A percentile compares a stretch with the other conserved stretches of the same genome.
phyloP scores from a whole-genome alignment of 805 yeast species.

The Myxozyma mucilagina region DNA sequence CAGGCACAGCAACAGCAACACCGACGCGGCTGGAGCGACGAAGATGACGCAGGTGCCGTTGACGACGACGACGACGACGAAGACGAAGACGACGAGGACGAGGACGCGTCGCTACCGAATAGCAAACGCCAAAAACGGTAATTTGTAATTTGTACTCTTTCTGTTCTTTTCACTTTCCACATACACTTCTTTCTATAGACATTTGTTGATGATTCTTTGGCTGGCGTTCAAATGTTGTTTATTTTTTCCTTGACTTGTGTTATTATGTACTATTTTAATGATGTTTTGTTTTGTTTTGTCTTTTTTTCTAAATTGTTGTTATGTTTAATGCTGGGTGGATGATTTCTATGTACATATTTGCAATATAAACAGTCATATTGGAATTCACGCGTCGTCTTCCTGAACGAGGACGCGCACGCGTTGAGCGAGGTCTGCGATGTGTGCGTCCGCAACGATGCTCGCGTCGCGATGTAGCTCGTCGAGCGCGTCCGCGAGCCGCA shows the following conservation, averaged over 20 bases:
- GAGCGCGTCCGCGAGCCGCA: slow-evolving; percentile 54
- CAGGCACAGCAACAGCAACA: too few relatives aligned
- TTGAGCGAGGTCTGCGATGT: slow-evolving; percentile 13
- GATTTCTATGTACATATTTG: too few relatives aligned
- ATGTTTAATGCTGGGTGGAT: too few relatives aligned
- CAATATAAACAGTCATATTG: too few relatives aligned
- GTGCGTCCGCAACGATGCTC: slow-evolving; percentile 13
- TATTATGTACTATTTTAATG: background rate
- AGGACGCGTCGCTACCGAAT: too few relatives aligned
- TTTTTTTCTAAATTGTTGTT: too few relatives aligned
- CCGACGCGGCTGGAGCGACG: slow-evolving; percentile 11
- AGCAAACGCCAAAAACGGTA: background rate
- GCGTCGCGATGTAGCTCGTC: slow-evolving; percentile 37
- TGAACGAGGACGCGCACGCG: slow-evolving; percentile 1
- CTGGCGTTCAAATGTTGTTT: background rate
- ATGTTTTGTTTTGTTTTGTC: background rate
- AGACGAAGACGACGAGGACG: too few relatives aligned
- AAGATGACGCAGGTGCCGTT: background rate
- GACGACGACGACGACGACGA: slow-evolving; percentile 1
- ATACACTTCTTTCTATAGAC: background rate
- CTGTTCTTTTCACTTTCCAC: background rate
- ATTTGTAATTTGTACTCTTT: background rate
- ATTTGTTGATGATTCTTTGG: background rate
- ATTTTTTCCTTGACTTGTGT: background rate
- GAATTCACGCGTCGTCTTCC: too few relatives aligned